Base-by-base conservation (phyloP, 1,284 basidiomycete species). In the Ganoderma lingzhi region DNA sequence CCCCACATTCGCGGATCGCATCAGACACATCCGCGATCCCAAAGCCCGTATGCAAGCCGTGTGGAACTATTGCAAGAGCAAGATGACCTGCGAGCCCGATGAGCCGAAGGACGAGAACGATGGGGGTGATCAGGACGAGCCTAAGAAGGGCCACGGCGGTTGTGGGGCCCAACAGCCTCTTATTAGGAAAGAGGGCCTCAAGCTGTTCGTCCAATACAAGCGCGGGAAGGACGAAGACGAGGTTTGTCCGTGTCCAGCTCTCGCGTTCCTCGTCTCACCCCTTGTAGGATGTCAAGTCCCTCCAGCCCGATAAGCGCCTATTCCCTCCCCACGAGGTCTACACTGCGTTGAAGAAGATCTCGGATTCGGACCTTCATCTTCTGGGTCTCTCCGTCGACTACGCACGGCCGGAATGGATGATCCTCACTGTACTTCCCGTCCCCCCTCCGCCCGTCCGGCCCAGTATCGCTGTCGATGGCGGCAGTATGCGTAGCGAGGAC, bases 321-420 rank as follows among this genome's bases (percentile, higher is more conserved):
- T 92, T 98, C 76, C 92, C 94, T 0, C 94, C 97, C 0, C 91
- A 91, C 3, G 96, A 98, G 78, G 95, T 96, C 30, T 94, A 97
- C 83, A 95, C 92, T 72, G 93, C 95, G 55, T 90, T 97, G 82
- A 96, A 94, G 84, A 98, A 97, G 88, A 96, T 98, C 82, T 89
- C 95, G 1, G 91, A 96, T 73, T 87, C 90, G 19, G 98, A 99
- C 80, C 88, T 99, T n/a, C 87, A 92, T 74, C 86, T 97, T 19
- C 90, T 99, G 73, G 98, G 98, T 53, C 88, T 99, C 9, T 97
- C 96, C 35, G 95, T 96, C 66, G 95, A 96, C 78, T 99, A 97
- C 79, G 98, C 98, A 15, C 90, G 97, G 56, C 98, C 98, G 2
- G 96, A 99, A 78, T 99, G 98, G 98, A 99, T 99, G 98, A 97